Percentiles rank a stretch among this genome's conserved stretches.
phyloP scores from a whole-genome alignment of 371 early-diverging fungal species.

The Syncephalastrum sp. region DNA sequence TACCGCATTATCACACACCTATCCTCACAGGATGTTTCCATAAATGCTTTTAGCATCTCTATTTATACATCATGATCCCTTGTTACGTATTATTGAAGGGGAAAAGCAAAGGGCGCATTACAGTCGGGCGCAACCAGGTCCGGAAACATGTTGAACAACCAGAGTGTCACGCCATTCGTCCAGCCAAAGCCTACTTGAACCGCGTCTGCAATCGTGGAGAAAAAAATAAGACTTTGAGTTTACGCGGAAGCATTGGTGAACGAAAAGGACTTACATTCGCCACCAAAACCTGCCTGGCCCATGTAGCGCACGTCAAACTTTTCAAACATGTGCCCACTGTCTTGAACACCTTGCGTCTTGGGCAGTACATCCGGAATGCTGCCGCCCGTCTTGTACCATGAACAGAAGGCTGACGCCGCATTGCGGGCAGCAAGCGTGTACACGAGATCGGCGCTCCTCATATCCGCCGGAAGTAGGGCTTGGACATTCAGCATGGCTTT shows the following conservation, averaged over 20 bases:
- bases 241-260: background rate
- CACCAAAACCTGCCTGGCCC: slow-evolving; percentile 72
- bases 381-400: slow-evolving; percentile 74
- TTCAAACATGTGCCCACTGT: slow-evolving; percentile 76
- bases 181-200: slow-evolving; percentile 92
- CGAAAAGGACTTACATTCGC: slow-evolving; percentile 61
- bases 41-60: background rate
- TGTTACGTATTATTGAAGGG: background rate
- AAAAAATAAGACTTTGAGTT: background rate
- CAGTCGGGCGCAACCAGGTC: slow-evolving; percentile 41
- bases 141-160: slow-evolving; percentile 58
- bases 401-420: slow-evolving; percentile 64
- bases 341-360: slow-evolving; percentile 12
- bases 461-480: slow-evolving; percentile 11
- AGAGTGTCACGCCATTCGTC: slow-evolving; percentile 85
- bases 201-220: slow-evolving; percentile 27
- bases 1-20: background rate
- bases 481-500: slow-evolving; percentile 45
- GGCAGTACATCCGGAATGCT: slow-evolving; percentile 32
- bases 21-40: slow-evolving; percentile 1
- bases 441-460: background rate
- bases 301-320: slow-evolving; percentile 67
- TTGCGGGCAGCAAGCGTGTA: slow-evolving; percentile 59
- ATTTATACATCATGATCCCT: slow-evolving; percentile 5
- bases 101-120: slow-evolving; percentile 12